phyloP scores from a whole-genome alignment of 768 basidiomycete species.

The Cystofilobasidium capitatum region DNA sequence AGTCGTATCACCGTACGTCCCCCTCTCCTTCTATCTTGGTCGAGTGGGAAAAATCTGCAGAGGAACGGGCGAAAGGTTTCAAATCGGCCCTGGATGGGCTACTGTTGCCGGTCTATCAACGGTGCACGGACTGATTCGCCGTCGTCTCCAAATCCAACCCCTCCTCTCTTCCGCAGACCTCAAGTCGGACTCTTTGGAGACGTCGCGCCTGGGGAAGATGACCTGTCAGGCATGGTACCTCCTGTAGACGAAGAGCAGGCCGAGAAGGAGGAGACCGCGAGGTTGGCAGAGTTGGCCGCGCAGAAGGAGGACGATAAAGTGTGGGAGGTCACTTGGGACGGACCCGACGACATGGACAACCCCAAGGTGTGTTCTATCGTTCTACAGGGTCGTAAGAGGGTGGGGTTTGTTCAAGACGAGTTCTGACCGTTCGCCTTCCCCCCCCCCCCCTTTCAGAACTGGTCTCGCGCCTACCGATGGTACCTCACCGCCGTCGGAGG shows the following conservation, averaged over 20 bases:
- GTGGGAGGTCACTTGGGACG: slow-evolving; percentile 22
- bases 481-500: slow-evolving; percentile 31
- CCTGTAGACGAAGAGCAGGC: slow-evolving; percentile 9
- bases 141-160: neutral
- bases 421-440: neutral
- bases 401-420: neutral
- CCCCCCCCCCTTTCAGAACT: neutral
- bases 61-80: neutral
- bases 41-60: neutral
- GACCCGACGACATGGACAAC: slow-evolving; percentile 13
- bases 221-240: slow-evolving; percentile 16
- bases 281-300: slow-evolving; percentile 3
- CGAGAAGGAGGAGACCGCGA: slow-evolving; percentile 10
- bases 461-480: slow-evolving; percentile 27
- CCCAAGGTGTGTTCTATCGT: slow-evolving; percentile 12
- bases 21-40: neutral
- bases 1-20: slow-evolving; percentile 11
- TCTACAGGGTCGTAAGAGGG: neutral
- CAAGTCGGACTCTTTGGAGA: slow-evolving; percentile 7
- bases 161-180: slow-evolving; percentile 9
- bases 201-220: slow-evolving; percentile 15
- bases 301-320: neutral
- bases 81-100: neutral
- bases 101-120: neutral
- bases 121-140: neutral